A percentile compares a stretch with the other conserved stretches of the same genome.
Conservation (phyloP, 768 basidiomycete genomes). For the Filobasidium floriforme region DNA sequence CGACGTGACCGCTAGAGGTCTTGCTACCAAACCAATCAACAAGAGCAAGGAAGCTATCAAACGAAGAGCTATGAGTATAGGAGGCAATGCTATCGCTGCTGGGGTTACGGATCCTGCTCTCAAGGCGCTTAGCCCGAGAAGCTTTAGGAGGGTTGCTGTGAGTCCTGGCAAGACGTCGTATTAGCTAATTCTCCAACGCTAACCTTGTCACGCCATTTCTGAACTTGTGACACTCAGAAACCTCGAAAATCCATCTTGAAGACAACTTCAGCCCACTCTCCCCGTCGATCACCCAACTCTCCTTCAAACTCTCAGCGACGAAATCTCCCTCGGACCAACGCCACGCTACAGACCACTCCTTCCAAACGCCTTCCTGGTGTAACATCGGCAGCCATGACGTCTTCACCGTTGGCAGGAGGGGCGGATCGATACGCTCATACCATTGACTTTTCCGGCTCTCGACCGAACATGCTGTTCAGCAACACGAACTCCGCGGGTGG, state of each 20-base stretch:
- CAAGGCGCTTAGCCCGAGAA: constrained; percentile 7
- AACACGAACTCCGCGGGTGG: not conserved
- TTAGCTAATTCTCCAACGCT: not conserved
- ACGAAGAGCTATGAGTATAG: constrained; percentile 11
- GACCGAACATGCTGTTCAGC: not conserved
- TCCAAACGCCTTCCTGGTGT: constrained; percentile 13
- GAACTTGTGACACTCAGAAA: constrained; percentile 23
- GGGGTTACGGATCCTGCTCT: not conserved
- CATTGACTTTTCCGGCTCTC: constrained; percentile 19
- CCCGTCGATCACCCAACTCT: not conserved
- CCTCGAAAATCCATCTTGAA: constrained; percentile 42
- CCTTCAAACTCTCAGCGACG: constrained; percentile 5
- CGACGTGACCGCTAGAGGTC: constrained; percentile 3
- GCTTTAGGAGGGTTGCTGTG: constrained; percentile 11
- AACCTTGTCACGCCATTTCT: not conserved
- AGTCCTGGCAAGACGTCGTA: not conserved
- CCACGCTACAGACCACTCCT: constrained; percentile 4
- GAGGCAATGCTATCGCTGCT: constrained; percentile 1
- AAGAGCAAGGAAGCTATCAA: constrained; percentile 7
- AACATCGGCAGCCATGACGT: constrained; percentile 24
- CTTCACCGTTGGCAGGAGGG: constrained; percentile 12
- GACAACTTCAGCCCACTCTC: constrained; percentile 12
- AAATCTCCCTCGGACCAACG: not conserved
- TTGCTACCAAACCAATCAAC: not conserved
- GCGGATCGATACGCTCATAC: constrained; percentile 30